These are phyloP conservation scores for Magnusiomyces clavatus DNA, from an alignment of 1,139 yeast species.

Conservation along the genomic window DNA sequence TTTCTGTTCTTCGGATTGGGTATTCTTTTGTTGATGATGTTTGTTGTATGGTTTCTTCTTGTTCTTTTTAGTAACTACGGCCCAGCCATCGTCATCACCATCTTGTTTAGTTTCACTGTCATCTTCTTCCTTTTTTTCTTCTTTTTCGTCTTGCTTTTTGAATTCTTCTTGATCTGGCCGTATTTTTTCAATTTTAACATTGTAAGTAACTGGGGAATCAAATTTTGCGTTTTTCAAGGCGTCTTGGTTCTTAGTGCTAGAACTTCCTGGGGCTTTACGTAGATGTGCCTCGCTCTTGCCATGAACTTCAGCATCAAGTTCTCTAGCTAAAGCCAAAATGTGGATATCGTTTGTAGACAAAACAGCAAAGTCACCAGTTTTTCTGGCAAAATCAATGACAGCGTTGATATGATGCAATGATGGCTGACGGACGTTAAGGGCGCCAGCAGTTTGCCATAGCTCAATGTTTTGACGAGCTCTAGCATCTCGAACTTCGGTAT, in stretches of 20 bases:
- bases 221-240: slow-evolving; percentile 7
- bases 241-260: neutral
- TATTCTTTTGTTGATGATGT: slow-evolving; percentile 8
- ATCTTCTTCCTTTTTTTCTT: slow-evolving; percentile 17
- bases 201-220: slow-evolving; percentile 10
- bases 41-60: slow-evolving; percentile 16
- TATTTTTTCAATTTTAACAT: slow-evolving; percentile 7
- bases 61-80: slow-evolving; percentile 22
- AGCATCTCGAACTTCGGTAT: slow-evolving; percentile 79
- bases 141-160: neutral
- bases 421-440: slow-evolving; percentile 57
- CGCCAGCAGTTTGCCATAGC: slow-evolving; percentile 54
- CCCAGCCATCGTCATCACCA: slow-evolving; percentile 30
- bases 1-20: slow-evolving; percentile 1
- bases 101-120: slow-evolving; percentile 21
- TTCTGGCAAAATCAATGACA: slow-evolving; percentile 68
- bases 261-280: slow-evolving; percentile 37
- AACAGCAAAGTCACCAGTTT: slow-evolving; percentile 88
- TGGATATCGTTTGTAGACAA: slow-evolving; percentile 87
- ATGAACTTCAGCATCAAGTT: slow-evolving; percentile 65
- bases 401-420: slow-evolving; percentile 51
- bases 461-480: slow-evolving; percentile 69
- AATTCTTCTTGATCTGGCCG: slow-evolving; percentile 8
- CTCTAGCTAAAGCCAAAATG: slow-evolving; percentile 84
- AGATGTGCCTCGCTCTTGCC: slow-evolving; percentile 40